Conservation (phyloP, 129 eudicot species). For the Artemisia annua region DNA sequence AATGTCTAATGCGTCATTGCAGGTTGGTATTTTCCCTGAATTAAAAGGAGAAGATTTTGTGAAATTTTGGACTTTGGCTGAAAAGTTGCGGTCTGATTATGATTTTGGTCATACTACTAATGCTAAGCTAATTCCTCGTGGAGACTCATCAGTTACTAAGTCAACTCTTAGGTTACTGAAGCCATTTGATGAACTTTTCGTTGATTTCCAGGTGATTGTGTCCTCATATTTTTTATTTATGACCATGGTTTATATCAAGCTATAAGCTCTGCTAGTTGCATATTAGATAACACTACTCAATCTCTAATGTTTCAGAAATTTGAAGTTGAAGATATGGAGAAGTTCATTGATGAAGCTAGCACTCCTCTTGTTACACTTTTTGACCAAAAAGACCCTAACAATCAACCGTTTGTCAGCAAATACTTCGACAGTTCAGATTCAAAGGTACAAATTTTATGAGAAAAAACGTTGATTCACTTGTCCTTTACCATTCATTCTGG, state of each 20-base stretch:
- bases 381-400: constrained; percentile 38
- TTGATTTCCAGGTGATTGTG: constrained; percentile 58
- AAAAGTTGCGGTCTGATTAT: constrained; percentile 66
- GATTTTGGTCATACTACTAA: constrained; percentile 72
- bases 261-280: not conserved
- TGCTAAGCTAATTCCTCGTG: constrained; percentile 60
- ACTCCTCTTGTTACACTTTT: constrained; percentile 57
- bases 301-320: constrained; percentile 41
- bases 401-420: constrained; percentile 47
- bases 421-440: constrained; percentile 41
- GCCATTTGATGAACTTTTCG: constrained; percentile 86
- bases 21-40: constrained; percentile 74
- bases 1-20: not conserved
- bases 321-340: constrained; percentile 62
- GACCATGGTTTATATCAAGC: not conserved
- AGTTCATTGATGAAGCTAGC: constrained; percentile 57
- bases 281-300: not conserved
- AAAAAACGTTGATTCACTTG: no score
- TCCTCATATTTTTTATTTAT: not conserved
- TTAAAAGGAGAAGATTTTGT: constrained; percentile 69
- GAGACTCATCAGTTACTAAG: constrained; percentile 51
- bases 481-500: no score
- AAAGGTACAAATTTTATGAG: constrained; percentile 43
- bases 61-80: constrained; percentile 60
- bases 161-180: constrained; percentile 74